Conservation (phyloP, 768 basidiomycete genomes). For the Tulasnella sp. region DNA sequence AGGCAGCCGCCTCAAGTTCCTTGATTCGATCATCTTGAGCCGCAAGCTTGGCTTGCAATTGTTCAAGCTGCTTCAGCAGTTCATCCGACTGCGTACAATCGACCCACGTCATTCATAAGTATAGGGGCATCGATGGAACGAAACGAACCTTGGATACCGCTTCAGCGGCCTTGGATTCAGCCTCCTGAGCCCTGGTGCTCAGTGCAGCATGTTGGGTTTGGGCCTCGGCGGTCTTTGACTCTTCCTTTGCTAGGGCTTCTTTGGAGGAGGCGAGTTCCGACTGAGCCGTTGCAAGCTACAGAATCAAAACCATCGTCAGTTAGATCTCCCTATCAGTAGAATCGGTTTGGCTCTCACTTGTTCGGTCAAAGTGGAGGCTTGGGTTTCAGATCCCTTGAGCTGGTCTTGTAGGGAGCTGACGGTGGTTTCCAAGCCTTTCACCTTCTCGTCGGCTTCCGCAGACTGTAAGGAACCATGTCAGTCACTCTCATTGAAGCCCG, state of each 20-base stretch:
- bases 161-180: conserved; percentile 18
- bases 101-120: background rate
- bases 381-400: conserved; percentile 16
- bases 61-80: background rate
- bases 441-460: conserved; percentile 2
- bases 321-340: background rate
- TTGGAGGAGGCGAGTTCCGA: conserved; percentile 15
- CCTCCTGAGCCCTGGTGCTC: background rate
- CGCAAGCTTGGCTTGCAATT: conserved; percentile 28
- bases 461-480: conserved; percentile 1
- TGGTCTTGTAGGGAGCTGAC: conserved; percentile 13
- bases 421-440: conserved; percentile 14
- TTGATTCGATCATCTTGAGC: background rate
- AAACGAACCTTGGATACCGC: conserved; percentile 2
- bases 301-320: background rate
- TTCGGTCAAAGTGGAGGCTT: background rate
- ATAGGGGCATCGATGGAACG: background rate
- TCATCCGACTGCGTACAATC: background rate
- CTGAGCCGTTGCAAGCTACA: conserved; percentile 3
- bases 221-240: background rate
- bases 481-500: background rate
- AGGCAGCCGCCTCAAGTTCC: conserved; percentile 11
- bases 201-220: background rate
- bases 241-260: background rate
- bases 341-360: conserved; percentile 8